phyloP scores from a whole-genome alignment of 2,329 filamentous ascomycete species.

The Sarocladium strictum region DNA sequence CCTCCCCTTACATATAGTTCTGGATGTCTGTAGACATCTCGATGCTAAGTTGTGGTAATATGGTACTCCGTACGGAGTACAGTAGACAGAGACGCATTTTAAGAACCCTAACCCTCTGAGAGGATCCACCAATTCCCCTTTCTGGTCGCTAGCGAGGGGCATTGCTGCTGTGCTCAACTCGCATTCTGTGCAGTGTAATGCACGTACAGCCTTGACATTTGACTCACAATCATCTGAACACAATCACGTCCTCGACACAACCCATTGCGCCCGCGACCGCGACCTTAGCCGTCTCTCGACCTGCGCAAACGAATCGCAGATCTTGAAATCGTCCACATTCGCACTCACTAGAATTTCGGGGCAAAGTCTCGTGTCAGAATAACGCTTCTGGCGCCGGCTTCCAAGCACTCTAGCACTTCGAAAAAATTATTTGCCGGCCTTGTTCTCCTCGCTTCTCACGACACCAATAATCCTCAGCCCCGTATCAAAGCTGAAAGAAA shows the following conservation, averaged over 20 bases:
- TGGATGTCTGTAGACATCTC: too few relatives aligned
- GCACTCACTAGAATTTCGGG: background rate
- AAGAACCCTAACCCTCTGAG: background rate
- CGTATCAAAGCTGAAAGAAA: slow-evolving; percentile 9
- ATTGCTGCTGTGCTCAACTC: background rate
- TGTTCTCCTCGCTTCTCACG: background rate
- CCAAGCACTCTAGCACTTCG: background rate
- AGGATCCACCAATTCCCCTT: background rate
- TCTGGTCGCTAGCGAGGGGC: background rate
- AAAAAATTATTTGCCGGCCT: background rate
- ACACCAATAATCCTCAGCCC: slow-evolving; percentile 9
- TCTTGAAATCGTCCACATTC: background rate
- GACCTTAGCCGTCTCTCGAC: background rate
- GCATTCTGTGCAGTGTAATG: background rate
- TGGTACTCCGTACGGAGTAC: too few relatives aligned
- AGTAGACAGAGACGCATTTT: too few relatives aligned
- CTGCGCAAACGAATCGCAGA: slow-evolving; percentile 1
- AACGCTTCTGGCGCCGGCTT: slow-evolving; percentile 7
- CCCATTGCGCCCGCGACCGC: background rate
- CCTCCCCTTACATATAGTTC: background rate
- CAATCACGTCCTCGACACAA: background rate
- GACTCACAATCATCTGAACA: slow-evolving; percentile 5
- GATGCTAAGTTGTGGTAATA: too few relatives aligned
- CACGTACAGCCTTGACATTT: slow-evolving; percentile 5
- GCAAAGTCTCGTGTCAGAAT: background rate